Evolutionary conservation across 2,329 filamentous ascomycete species (phyloP).

Genomic region (Apiospora arundinis): DNA sequence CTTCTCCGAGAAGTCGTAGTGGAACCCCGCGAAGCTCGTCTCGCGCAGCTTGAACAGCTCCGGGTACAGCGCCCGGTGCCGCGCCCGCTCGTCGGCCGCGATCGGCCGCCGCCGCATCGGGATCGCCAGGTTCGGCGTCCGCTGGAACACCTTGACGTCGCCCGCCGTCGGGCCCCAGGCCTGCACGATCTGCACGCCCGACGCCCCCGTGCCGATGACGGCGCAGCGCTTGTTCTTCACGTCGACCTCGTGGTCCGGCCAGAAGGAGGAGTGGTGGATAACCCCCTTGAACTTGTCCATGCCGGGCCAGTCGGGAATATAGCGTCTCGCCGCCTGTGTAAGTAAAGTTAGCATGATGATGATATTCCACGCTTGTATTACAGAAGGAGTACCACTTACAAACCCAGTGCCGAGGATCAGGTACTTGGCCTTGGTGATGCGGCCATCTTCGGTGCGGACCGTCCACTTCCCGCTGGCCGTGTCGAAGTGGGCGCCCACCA

Average conservation of each 20-base stretch:
- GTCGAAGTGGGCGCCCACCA: conserved; percentile 49
- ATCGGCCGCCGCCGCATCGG: conserved; percentile 59
- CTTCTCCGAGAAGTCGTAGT: conserved; percentile 58
- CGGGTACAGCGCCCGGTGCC: conserved; percentile 53
- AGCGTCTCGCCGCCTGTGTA: not conserved
- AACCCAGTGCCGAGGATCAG: conserved; percentile 62
- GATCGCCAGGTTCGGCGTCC: conserved; percentile 68
- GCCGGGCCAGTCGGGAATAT: conserved; percentile 47
- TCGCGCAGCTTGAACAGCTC: conserved; percentile 59
- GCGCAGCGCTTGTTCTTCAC: conserved; percentile 62
- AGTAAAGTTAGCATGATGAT: not conserved
- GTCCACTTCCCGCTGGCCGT: conserved; percentile 46
- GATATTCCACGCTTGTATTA: too few species aligned
- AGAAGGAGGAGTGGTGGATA: conserved; percentile 64
- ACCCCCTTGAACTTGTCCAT: conserved; percentile 63
- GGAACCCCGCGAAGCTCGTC: conserved; percentile 54
- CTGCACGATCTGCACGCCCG: conserved; percentile 67
- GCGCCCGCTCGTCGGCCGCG: conserved; percentile 50
- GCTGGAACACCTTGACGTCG: conserved; percentile 64
- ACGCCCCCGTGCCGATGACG: conserved; percentile 68
- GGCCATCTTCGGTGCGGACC: conserved; percentile 49
- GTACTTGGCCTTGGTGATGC: conserved; percentile 47
- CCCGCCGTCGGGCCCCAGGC: conserved; percentile 59
- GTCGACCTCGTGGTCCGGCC: conserved; percentile 60
- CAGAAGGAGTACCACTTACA: conserved; percentile 28